A percentile compares a stretch with the other conserved stretches of the same genome.
Conservation (phyloP, 1,139 yeast genomes). For the Suhomyces terraborum region DNA sequence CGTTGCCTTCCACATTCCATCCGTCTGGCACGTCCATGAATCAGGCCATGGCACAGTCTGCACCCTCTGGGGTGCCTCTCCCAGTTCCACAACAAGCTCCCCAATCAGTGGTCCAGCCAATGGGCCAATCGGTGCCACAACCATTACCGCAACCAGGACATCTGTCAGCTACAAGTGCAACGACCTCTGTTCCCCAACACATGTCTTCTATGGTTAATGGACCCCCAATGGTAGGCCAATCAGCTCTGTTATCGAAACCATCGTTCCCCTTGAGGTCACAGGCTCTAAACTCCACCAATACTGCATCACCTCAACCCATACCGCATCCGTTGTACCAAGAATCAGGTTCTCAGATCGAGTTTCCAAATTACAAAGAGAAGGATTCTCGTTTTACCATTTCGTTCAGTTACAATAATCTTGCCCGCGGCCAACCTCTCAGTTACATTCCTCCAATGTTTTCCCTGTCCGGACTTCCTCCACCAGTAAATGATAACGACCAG, state of each 20-base stretch:
- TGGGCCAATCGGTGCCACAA: not conserved
- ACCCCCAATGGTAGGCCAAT: not conserved
- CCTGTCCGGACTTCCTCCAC: not conserved
- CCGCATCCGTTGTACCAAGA: not conserved
- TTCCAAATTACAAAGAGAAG: not conserved
- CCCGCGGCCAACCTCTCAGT: slow-evolving; percentile 5
- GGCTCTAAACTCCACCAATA: not conserved
- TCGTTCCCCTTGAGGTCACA: not conserved
- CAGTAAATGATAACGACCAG: not conserved
- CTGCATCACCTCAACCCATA: not conserved
- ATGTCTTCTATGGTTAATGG: not conserved
- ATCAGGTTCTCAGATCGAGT: not conserved
- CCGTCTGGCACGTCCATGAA: not conserved
- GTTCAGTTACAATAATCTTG: slow-evolving; percentile 3
- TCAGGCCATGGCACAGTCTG: not conserved
- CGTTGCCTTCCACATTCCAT: not conserved
- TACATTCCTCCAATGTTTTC: slow-evolving; percentile 5
- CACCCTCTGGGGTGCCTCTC: not conserved
- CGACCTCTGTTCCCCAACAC: not conserved
- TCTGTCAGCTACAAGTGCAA: no score
- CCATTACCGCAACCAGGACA: not conserved
- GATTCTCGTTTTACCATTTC: slow-evolving; percentile 5
- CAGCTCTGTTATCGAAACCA: not conserved
- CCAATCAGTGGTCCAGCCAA: not conserved
- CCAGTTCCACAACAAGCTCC: not conserved